A percentile compares a stretch with the other conserved stretches of the same genome.
These are phyloP conservation scores for Candida tetrigidarum DNA, from an alignment of 1,139 yeast genomes.

Conservation along the genomic window DNA sequence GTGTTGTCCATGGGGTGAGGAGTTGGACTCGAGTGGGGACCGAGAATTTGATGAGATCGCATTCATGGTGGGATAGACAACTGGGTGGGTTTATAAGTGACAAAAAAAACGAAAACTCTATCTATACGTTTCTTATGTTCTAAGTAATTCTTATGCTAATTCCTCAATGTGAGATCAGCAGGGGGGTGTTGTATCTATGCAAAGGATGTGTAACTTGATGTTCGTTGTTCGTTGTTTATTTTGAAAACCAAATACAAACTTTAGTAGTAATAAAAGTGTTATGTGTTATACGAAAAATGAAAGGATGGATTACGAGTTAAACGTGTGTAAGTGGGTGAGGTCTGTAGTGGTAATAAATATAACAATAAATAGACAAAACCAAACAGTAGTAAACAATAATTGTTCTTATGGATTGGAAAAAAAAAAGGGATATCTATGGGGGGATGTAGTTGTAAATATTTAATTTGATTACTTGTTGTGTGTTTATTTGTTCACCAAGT, in stretches of 20 bases:
- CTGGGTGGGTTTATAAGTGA: background rate
- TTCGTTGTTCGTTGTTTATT: too few species aligned
- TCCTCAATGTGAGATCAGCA: too few species aligned
- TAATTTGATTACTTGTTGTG: too few species aligned
- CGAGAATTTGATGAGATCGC: constrained; percentile 3
- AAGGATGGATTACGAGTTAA: background rate
- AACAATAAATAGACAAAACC: too few species aligned
- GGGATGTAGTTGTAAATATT: too few species aligned
- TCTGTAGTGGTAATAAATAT: background rate
- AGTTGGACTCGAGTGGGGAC: background rate
- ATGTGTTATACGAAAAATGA: too few species aligned
- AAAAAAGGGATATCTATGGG: background rate
- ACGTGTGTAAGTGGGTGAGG: background rate
- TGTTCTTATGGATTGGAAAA: too few species aligned
- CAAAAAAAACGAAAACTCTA: too few species aligned
- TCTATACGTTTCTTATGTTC: too few species aligned
- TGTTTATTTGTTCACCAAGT: constrained; percentile 1
- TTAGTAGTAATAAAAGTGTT: background rate
- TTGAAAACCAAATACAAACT: too few species aligned
- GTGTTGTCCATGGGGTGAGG: background rate
- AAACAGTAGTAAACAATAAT: too few species aligned
- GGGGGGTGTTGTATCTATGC: background rate
- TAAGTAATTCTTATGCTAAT: too few species aligned
- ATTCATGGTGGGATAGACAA: constrained; percentile 1
- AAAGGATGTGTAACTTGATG: background rate